Base-by-base conservation (phyloP, 208 protist species). In the Crithidia fasciculata region DNA sequence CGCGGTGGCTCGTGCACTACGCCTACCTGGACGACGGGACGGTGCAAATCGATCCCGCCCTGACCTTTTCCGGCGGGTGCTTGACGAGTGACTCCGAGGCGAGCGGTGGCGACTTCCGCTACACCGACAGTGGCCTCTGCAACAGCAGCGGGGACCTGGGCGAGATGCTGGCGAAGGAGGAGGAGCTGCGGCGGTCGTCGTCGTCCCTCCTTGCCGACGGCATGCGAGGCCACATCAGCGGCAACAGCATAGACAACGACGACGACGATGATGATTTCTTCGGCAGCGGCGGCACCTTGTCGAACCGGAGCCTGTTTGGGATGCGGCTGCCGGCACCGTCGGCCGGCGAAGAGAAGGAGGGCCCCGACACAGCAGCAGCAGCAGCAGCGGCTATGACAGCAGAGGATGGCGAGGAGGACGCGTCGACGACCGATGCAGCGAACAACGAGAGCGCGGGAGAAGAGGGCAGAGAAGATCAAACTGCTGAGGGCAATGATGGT, bases 1-100 rank as follows among this genome's bases (percentile, higher is more conserved):
- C 90, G 58, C 90, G 87, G 4, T 96, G 92, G 90, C 80, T 96
- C 8, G 84, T 95, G 61, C 88, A 95, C 66, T 78, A 95, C 72
- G 91, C 86, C 78, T 94, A 95, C 81, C 78, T 95, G 3, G 93
- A 88, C 67, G 72, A 86, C 18, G 89, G 91, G 58, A 74, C 86
- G 13, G 84, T 95, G 41, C 74, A 84, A 64, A 72, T 95, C 7
- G 62, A 82, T 69, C 69, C 65, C 3, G 41, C 65, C 15, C 54
- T 82, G 9, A 69, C 67, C 39, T 72, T 75, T 54, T 58, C 65
- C 12, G 56, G 65, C 2, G 62, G 68, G 12, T 61, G 67, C 19
- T 37, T 62, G 28, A 66, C 72, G n/a, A 73, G 72, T 40, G 72
- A 68, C 57, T 72, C 78, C 37, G 73, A 74, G 62, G 53, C 41